A percentile compares a stretch with the other conserved stretches of the same genome.
phyloP scores from a whole-genome alignment of 139 green algal genomes.

The Volvox africanus region DNA sequence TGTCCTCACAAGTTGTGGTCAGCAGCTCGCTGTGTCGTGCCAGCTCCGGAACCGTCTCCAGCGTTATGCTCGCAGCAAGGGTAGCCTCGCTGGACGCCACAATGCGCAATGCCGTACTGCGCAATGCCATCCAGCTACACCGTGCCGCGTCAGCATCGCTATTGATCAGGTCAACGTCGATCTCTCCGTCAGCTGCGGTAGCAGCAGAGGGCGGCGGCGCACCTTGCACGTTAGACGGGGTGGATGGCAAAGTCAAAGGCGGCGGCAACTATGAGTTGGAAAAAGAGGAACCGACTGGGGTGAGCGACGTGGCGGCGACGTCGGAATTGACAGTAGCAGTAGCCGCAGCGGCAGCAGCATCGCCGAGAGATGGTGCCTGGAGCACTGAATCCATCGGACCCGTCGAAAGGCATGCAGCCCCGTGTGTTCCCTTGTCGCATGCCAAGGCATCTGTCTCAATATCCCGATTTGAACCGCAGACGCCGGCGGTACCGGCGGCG shows the following conservation, averaged over 20 bases:
- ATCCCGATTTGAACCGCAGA: no score
- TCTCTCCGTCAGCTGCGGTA: neutral
- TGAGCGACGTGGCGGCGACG: no score
- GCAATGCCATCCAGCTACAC: neutral
- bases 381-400: no score
- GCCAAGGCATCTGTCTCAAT: no score
- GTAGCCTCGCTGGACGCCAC: conserved; percentile 16
- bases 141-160: neutral
- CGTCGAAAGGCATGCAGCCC: no score
- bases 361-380: no score
- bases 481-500: no score
- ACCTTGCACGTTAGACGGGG: neutral
- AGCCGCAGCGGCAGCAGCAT: no score
- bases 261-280: no score
- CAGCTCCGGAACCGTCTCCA: neutral
- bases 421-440: no score
- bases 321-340: no score
- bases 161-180: neutral
- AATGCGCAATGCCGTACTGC: neutral
- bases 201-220: neutral
- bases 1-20: neutral
- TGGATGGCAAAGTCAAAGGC: neutral
- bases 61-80: neutral
- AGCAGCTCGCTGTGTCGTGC: neutral
- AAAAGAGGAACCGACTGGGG: no score